Base-by-base conservation (phyloP, 768 basidiomycete genomes). In the Tulasnella sp. region DNA sequence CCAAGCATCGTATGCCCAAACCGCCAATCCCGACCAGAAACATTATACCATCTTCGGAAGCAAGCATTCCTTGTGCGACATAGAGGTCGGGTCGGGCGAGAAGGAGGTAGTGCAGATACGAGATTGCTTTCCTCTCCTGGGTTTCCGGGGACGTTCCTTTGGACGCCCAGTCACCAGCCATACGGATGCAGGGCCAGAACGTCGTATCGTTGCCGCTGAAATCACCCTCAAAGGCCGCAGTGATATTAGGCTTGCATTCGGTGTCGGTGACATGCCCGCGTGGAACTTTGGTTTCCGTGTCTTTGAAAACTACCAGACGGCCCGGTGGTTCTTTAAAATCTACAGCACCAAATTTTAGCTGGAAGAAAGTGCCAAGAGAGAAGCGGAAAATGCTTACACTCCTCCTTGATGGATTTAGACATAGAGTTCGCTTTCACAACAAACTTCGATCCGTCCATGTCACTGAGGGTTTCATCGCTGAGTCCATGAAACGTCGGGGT, bases 11-110 rank as follows among this genome's bases (percentile, higher is more conserved):
- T 7, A 75, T 16, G 28, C 73, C 73, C 42, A 6, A 22, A 42
- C 73, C 73, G 40, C 73, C 73, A 75, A 75, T 75, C 31, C 73
- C 73, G 73, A 75, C 4, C 40, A 75, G 73, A 41, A 75, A 75
- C 40, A 31, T 20, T 1, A 75, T 75, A 2, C 28, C 8, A 37
- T 6, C 18, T 24, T 75, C 40, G 3, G 73, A 75, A 42, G 40
- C 40, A 11, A 75, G 44, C 73, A 75, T 41, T n/a, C 73, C 73
- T 20, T 75, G 73, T 3, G 73, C 73, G 28, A 75, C 41, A n/a
- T 75, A 75, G 31, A 75, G 73, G 37, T 75, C 73, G 40, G 73
- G 73, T 75, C 73, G 73, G 5, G 73, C 73, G 31, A 75, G 73
- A 22, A 75, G 73, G 73, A 75, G 73, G 73, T 75, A 75, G 73